Base-by-base conservation (phyloP, 768 basidiomycete genomes). In the Tricholoma saponaceum region DNA sequence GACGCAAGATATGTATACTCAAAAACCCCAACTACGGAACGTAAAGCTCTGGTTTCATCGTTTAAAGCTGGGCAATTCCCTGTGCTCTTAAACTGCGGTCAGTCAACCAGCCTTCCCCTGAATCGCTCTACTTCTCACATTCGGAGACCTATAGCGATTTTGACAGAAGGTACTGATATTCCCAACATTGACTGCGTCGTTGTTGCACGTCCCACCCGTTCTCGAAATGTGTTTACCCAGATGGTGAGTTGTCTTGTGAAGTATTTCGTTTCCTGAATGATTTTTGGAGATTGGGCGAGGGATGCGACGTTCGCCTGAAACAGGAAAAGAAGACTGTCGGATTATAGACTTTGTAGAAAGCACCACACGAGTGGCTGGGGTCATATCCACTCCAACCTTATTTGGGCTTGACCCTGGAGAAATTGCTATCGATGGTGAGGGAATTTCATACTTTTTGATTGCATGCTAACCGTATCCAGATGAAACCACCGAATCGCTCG, bases 101-200 rank as follows among this genome's bases (percentile, higher is more conserved):
- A 51, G 53, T 30, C 1, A n/a, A 30, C 4, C 6, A 16, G 14
- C 3, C 4, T 50, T 18, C 16, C 18, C 1, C 16, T 30, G 9
- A n/a, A 30, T 5, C 28, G 8, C 10, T n/a, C n/a, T 8, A 16
- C 25, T 3, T 30, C 28, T 50, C 16, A 30, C 26, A 9, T 30
- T 28, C 39, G 37, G 0, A 18, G 8, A 58, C 44, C 44, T 6
- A 30, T 53, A 88, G 92, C 92, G 20, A 89, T 97, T 50, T 76
- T 97, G 61, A 96, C 94, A 1, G 95, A 97, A 75, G 95, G 95
- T 3, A 85, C 94, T 18, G 95, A 98, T 74, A 92, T 98, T 52
- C 95, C 95, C 2, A 92, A 91, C 58, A 89, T 97, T 55, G 95
- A 98, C 65, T 97, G 95, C 60, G 81, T 98, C 8, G 69, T 98